phyloP scores from a whole-genome alignment of 139 green algal species.

The Asterochloris sp. region DNA sequence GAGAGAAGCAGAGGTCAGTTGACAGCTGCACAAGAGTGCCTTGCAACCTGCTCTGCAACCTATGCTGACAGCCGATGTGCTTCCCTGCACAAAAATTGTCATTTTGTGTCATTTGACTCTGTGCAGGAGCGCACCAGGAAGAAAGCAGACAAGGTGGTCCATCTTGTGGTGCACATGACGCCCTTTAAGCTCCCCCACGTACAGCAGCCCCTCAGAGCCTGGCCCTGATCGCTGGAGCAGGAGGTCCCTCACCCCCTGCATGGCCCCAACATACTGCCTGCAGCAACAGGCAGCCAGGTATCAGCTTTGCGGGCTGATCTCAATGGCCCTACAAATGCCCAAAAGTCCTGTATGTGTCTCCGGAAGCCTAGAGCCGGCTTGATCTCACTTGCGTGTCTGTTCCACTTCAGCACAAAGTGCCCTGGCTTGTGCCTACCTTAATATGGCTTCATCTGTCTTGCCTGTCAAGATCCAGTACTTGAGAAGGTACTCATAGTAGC shows the following conservation, averaged over 20 bases:
- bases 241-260: conserved; percentile 55
- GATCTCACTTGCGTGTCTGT: neutral
- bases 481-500: conserved; percentile 85
- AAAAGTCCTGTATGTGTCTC: too few species aligned
- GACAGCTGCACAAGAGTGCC: too few species aligned
- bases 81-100: too few species aligned
- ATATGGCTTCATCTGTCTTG: too few species aligned
- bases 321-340: neutral
- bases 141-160: conserved; percentile 88
- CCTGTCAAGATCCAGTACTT: conserved; percentile 63
- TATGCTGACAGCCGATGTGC: too few species aligned
- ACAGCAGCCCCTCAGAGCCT: conserved; percentile 40
- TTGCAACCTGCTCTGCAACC: too few species aligned
- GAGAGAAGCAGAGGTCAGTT: too few species aligned
- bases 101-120: too few species aligned
- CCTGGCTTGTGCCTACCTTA: too few species aligned
- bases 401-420: too few species aligned
- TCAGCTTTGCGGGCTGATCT: neutral
- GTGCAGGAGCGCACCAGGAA: conserved; percentile 36
- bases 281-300: neutral
- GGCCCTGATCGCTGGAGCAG: conserved; percentile 42
- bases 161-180: conserved; percentile 38
- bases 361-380: too few species aligned
- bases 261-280: conserved; percentile 54
- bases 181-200: conserved; percentile 31